Base-by-base conservation (phyloP, 495 filamentous ascomycete genomes). In the Corynascus novoguineensis region DNA sequence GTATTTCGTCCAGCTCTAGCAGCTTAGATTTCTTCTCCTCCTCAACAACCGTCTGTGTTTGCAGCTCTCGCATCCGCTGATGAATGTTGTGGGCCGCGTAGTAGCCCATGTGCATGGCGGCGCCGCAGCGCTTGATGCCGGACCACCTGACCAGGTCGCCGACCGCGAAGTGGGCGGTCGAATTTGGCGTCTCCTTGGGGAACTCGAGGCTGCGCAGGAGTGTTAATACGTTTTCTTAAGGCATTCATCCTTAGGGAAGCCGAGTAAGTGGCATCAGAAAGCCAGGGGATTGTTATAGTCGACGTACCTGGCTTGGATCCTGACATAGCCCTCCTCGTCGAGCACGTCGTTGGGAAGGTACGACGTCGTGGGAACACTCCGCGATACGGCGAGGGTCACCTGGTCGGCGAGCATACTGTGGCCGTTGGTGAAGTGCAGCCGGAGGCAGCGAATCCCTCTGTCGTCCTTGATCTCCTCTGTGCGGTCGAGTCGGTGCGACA, bases 91-190 rank as follows among this genome's bases (percentile, higher is more conserved):
- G 58, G 0, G 77, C 85, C 3, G 81, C 81, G 53, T 74, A 74
- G 32, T 80, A 76, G 14, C 84, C 86, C 78, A 83, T 81, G 52
- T 85, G 77, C 77, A 89, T 82, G 12, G 86, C 86, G 5, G 69
- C 78, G 28, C 86, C 86, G 63, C 83, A 86, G 28, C 86, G 79
- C 71, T 86, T 87, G 69, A 87, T 88, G 21, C 85, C 85, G 0
- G 79, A 75, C 85, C 85, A 87, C 59, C 71, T 66, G 34, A 73
- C 77, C 59, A 84, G 45, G 62, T 81, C 71, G 49, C 78, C 73
- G 29, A 76, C 69, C n/a, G 82, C 84, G 58, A 81, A 86, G 65
- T 88, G 86, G 40, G 73, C 64, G 1, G 61, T 60, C 12, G 76
- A 62, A 55, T 85, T 83, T n/a, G 81, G 71, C 1, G 78, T 64